phyloP scores from a whole-genome alignment of 148 eudicot species.

The Fagopyrum esculentum region DNA sequence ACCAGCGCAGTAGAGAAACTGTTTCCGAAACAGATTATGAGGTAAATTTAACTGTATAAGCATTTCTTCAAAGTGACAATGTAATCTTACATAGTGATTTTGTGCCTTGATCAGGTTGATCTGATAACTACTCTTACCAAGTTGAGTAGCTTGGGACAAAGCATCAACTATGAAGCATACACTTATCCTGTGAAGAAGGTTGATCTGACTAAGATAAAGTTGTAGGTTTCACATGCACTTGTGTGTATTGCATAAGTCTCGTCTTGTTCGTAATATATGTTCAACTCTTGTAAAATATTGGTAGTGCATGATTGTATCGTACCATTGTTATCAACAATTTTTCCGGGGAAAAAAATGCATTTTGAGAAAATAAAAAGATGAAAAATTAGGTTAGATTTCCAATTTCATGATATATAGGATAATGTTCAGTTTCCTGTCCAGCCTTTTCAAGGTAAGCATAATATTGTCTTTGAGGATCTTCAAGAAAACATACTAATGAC shows the following conservation, averaged over 20 bases:
- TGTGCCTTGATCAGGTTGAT: slow-evolving; percentile 57
- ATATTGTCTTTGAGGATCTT: slow-evolving; percentile 34
- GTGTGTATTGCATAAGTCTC: no score
- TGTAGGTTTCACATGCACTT: slow-evolving; percentile 22
- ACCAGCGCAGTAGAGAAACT: slow-evolving; percentile 96
- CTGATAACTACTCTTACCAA: slow-evolving; percentile 84
- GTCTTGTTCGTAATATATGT: no score
- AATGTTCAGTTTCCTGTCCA: not conserved
- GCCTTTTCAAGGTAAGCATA: slow-evolving; percentile 20
- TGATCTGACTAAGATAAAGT: slow-evolving; percentile 69
- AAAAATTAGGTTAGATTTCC: no score
- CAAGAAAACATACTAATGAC: slow-evolving; percentile 37
- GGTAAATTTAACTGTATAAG: slow-evolving; percentile 28
- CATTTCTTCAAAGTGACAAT: not conserved
- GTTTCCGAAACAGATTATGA: slow-evolving; percentile 91
- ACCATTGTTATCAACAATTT: no score
- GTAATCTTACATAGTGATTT: not conserved
- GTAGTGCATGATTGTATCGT: no score
- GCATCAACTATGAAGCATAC: slow-evolving; percentile 85
- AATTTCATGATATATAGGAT: no score
- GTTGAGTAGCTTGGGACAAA: slow-evolving; percentile 79
- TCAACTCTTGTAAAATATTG: no score
- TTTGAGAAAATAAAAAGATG: no score
- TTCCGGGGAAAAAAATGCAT: no score
- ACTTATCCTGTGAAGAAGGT: slow-evolving; percentile 65